A percentile compares a stretch with the other conserved stretches of the same genome.
Conservation (phyloP, 108 stramenopile species). For the Aureococcus anophagefferens region DNA sequence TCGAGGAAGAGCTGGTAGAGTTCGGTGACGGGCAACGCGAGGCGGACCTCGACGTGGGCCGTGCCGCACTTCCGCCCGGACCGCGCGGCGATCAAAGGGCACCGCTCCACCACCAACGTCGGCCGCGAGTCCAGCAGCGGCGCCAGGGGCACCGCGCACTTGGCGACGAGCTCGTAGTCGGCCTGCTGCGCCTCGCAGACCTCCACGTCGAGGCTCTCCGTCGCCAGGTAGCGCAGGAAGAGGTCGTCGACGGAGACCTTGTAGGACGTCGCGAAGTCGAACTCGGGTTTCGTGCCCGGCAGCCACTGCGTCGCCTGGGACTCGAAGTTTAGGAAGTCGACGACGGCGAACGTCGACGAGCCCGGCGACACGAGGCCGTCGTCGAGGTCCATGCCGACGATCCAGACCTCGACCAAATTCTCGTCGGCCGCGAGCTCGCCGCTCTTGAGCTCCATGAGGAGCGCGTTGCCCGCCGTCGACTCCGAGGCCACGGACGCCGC, state of each 20-base stretch:
- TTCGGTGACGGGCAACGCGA: slow-evolving; percentile 47
- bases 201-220: slow-evolving; percentile 38
- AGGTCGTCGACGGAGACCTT: slow-evolving; percentile 53
- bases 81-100: slow-evolving; percentile 32
- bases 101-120: slow-evolving; percentile 17
- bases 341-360: slow-evolving; percentile 40
- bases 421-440: slow-evolving; percentile 45
- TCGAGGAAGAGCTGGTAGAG: slow-evolving; percentile 43
- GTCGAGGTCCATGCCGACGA: slow-evolving; percentile 33
- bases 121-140: slow-evolving; percentile 28
- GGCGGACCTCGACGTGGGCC: slow-evolving; percentile 41
- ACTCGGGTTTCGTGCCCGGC: slow-evolving; percentile 33
- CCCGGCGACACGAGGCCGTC: slow-evolving; percentile 26
- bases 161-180: slow-evolving; percentile 39
- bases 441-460: slow-evolving; percentile 25
- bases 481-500: slow-evolving; percentile 7
- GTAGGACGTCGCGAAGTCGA: slow-evolving; percentile 53
- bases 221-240: slow-evolving; percentile 47
- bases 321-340: slow-evolving; percentile 60
- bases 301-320: slow-evolving; percentile 49
- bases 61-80: slow-evolving; percentile 31
- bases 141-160: slow-evolving; percentile 23
- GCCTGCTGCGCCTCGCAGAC: slow-evolving; percentile 46
- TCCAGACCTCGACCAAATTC: slow-evolving; percentile 56
- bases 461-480: slow-evolving; percentile 18